A percentile compares a stretch with the other conserved stretches of the same genome.
Conservation (phyloP, 805 yeast genomes). For the Yarrowia yakushimensis region DNA sequence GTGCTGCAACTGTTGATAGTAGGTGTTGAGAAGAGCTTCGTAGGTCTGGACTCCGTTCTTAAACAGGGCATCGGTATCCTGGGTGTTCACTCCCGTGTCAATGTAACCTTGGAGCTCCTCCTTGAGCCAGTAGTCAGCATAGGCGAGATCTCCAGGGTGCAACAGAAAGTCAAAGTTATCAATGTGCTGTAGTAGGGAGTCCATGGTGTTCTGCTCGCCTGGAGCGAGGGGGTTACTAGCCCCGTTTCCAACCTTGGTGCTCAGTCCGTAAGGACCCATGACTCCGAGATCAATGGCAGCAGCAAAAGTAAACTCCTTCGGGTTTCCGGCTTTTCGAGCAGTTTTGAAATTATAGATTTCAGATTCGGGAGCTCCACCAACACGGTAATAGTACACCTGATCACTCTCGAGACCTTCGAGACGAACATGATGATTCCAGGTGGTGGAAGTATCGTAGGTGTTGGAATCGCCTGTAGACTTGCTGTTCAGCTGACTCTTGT, state of each 20-base stretch:
- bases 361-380: conserved; percentile 28
- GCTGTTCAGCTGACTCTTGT: conserved; percentile 20
- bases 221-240: conserved; percentile 1
- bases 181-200: conserved; percentile 27
- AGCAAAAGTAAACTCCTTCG: conserved; percentile 22
- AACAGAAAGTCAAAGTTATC: conserved; percentile 32
- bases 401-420: conserved; percentile 31
- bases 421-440: conserved; percentile 34
- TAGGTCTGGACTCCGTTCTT: conserved; percentile 27
- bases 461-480: conserved; percentile 27
- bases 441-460: conserved; percentile 32
- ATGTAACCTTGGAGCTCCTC: conserved; percentile 29
- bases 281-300: conserved; percentile 24
- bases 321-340: conserved; percentile 27
- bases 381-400: conserved; percentile 35
- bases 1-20: conserved; percentile 29
- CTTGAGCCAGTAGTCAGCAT: conserved; percentile 37
- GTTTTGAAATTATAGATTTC: conserved; percentile 26
- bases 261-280: conserved; percentile 25
- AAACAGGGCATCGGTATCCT: neutral
- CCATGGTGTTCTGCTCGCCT: conserved; percentile 29
- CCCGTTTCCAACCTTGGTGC: conserved; percentile 16
- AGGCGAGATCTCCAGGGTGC: conserved; percentile 37
- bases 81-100: conserved; percentile 18
- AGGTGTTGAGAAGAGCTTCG: conserved; percentile 31